Percentiles rank a stretch among this genome's conserved stretches.
Conservation (phyloP, 768 basidiomycete species). For the Leccinellum rugosiceps region DNA sequence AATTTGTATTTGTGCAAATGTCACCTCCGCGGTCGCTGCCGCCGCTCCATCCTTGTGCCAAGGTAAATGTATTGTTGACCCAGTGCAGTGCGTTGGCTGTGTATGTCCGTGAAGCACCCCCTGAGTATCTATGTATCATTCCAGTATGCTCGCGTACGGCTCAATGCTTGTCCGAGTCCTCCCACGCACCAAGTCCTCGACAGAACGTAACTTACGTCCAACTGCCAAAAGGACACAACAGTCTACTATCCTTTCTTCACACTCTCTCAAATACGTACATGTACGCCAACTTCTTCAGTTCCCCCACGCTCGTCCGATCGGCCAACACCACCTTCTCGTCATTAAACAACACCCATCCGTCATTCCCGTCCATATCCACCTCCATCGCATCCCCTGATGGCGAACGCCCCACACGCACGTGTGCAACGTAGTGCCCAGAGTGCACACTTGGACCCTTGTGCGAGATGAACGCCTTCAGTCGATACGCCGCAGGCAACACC, state of each 20-base stretch:
- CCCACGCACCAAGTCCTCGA: neutral
- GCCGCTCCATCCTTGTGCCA: too few species aligned
- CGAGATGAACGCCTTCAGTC: constrained; percentile 90
- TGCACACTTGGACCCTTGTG: constrained; percentile 97
- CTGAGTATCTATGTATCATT: too few species aligned
- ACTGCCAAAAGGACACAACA: too few species aligned
- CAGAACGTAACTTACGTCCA: too few species aligned
- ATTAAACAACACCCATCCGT: constrained; percentile 86
- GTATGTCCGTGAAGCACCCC: neutral
- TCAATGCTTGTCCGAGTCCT: too few species aligned
- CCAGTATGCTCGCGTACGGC: too few species aligned
- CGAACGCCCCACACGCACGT: constrained; percentile 43
- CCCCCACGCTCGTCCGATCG: constrained; percentile 75
- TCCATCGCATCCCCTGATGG: constrained; percentile 25
- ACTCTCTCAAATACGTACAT: constrained; percentile 83
- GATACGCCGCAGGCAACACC: constrained; percentile 69
- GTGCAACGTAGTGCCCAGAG: constrained; percentile 91
- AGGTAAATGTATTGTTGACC: too few species aligned
- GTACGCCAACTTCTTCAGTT: constrained; percentile 84
- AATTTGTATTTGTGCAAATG: too few species aligned
- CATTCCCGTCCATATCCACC: constrained; percentile 31
- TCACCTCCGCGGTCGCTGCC: neutral
- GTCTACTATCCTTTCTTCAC: too few species aligned
- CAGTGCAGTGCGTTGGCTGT: neutral
- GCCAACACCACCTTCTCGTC: constrained; percentile 96